Base-by-base conservation (phyloP, 768 basidiomycete species). In the Daedalea quercina region DNA sequence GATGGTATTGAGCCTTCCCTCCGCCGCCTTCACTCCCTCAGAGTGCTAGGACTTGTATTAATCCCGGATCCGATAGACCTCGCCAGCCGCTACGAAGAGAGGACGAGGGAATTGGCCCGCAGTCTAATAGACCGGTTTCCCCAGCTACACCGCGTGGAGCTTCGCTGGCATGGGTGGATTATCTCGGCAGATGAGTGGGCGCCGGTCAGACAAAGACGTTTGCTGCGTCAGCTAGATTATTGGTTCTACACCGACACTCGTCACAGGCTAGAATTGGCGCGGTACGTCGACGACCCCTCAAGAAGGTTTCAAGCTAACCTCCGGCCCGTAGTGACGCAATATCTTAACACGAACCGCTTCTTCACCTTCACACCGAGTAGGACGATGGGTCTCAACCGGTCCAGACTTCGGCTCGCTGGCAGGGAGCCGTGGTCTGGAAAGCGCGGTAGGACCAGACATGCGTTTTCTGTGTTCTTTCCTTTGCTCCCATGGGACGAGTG, bases 141-240 rank as follows among this genome's bases (percentile, higher is more conserved):
- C 20, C 35, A 23, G n/a, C 28, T 63, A 17, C 43, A 41, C 23
- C 58, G 59, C 8, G 45, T 63, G 28, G 61, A 63, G 47, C 42
- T 60, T 9, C 59, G 59, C 17, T 63, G 61, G 61, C 57, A 60
- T 28, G 61, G 61, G 3, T 62, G 61, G 61, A 48, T 22, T 20
- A 43, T 57, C 13, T n/a, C 24, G 13, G 51, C 31, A 17, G 52
- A 51, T 11, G 19, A n/a, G 7, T 47, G 55, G 60, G 24, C 33
- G 23, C 51, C 57, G 1, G n/a, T 61, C 1, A 23, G 50, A 8
- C 51, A 44, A 17, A 31, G 35, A 7, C 26, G 55, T 15, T 28
- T 61, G 33, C 23, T 58, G 25, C 51, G 60, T 24, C 40, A 48
- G 24, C 58, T 55, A 11, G 47, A 50, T 9, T 40, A 9, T 22